phyloP scores from a whole-genome alignment of 225 moss, liverwort and hornwort genomes.

The Rhytidiadelphus loreus region DNA sequence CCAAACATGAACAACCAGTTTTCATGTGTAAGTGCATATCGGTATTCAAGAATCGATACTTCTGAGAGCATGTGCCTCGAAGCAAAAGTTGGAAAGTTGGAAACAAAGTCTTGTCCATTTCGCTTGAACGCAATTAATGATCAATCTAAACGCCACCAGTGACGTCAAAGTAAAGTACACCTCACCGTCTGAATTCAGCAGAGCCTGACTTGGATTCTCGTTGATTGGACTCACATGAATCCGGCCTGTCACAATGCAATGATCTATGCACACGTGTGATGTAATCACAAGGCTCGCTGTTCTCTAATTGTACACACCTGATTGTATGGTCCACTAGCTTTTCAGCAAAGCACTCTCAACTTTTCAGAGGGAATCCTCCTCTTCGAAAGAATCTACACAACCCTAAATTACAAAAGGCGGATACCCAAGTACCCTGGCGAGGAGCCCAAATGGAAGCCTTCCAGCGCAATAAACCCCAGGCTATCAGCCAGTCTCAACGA shows the following conservation, averaged over 20 bases:
- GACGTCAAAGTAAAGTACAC: not conserved
- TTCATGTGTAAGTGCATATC: too few species aligned
- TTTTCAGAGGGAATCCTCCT: not conserved
- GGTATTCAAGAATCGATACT: not conserved
- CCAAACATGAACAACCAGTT: not conserved
- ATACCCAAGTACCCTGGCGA: constrained; percentile 26
- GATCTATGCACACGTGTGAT: not conserved
- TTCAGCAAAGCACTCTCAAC: not conserved
- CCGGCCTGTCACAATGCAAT: not conserved
- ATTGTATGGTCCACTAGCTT: not conserved
- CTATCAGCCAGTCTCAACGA: constrained; percentile 37
- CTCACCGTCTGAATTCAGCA: not conserved
- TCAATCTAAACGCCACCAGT: not conserved
- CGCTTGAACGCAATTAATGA: not conserved
- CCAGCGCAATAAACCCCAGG: constrained; percentile 27
- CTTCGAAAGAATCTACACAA: constrained; percentile 13
- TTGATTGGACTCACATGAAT: not conserved
- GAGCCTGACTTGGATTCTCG: not conserved
- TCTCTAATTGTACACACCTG: constrained; percentile 6
- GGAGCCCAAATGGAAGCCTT: constrained; percentile 20
- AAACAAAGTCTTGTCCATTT: not conserved
- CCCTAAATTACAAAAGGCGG: constrained; percentile 19
- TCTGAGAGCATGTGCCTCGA: too few species aligned
- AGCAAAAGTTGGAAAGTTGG: not conserved
- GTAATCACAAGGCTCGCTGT: not conserved